Base-by-base conservation (phyloP, 106 monocot species). In the Xerophyta viscosa region DNA sequence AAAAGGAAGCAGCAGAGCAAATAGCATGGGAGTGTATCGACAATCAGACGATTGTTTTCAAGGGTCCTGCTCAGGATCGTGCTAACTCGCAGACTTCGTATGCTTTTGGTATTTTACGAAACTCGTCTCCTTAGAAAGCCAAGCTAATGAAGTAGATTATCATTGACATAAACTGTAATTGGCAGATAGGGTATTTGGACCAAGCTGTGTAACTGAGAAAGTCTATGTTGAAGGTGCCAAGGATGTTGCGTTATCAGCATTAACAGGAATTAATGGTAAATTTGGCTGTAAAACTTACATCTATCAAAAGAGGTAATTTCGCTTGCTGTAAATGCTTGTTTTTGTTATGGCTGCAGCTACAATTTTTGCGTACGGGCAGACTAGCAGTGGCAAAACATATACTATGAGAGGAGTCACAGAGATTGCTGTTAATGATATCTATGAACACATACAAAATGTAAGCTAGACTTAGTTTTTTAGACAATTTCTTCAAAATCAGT, bases 321-420 rank as follows among this genome's bases (percentile, higher is more conserved):
- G 20, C 46, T 18, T 46, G 19, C 7, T 7, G 1, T 46, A 19
- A 46, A 44, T 17, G 8, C 6, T 54, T 31, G 3, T 22, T n/a
- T 21, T 24, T 36, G 25, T 28, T 65, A 13, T 66, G 21, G 61
- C 36, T 66, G 63, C 42, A 99, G 98, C 90, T 54, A 99, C 98
- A 13, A 99, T 99, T 45, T 99, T 99, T 72, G 98, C 98, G 29
- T 90, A 99, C 52, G 98, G 98, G 12, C 98, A 99, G 60, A 99
- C 98, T 24, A 90, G 98, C 78, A 93, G 92, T 52, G 87, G 92
- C 27, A 87, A 93, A 68, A 93, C 92, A 45, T 86, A 64, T 48
- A 96, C 98, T 5, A 90, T 99, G 90, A 76, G 77, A 72, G 82
- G 86, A 11, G 68, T 99, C 20, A 90, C 83, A 15, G 98, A 99